Evolutionary conservation across 2,329 filamentous ascomycete species (phyloP), one percentile per base, ranked within the genome.

Genomic region (Macrophomina phaseolina): DNA sequence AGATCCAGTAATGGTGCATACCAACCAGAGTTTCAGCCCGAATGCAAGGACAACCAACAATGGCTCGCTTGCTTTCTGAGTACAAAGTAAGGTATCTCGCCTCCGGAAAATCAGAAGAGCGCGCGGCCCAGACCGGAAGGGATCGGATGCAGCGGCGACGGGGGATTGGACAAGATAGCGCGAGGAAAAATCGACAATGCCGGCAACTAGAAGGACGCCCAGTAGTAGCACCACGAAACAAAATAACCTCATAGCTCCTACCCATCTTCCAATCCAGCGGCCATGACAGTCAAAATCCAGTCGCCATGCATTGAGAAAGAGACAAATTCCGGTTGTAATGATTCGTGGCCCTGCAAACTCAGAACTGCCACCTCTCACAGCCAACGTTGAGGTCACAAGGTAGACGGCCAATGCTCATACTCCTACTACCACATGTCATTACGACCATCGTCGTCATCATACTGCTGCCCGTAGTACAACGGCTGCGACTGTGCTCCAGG

Each of bases 391-490:
- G 14, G 42, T 30, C 49, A 11, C 2, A 9, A 16, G 51, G 9
- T 38, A 32, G 34, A 58, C 28, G 42, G 40, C 14, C 32, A 18
- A 49, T 40, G 63, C 30, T 38, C 52, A 51, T 55, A 16, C 30
- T 38, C 30, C 42, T 12, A 40, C 58, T 68, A 79, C 77, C 77
- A 79, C 77, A 79, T 79, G 14, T 79, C 77, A 58, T 78, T 76
- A 40, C 78, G 74, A 64, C 74, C 72, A 36, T 71, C 74, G 70
- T 67, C 65, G 6, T 67, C 65, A 5, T 67, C 60, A 9, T 74
- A 72, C 46, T 61, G 42, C 32, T 63, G 67, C 12, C 69, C 72
- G 34, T 74, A 70, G 48, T 76, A 74, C 11, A 70, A 64, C 18
- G 71, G 70, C 51, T 73, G 68, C 12, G 48, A 11, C 16, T 67